Percentiles rank a stretch among this genome's conserved stretches.
phyloP scores from a whole-genome alignment of 2,329 filamentous ascomycete species.

The Fusarium dlaminii region DNA sequence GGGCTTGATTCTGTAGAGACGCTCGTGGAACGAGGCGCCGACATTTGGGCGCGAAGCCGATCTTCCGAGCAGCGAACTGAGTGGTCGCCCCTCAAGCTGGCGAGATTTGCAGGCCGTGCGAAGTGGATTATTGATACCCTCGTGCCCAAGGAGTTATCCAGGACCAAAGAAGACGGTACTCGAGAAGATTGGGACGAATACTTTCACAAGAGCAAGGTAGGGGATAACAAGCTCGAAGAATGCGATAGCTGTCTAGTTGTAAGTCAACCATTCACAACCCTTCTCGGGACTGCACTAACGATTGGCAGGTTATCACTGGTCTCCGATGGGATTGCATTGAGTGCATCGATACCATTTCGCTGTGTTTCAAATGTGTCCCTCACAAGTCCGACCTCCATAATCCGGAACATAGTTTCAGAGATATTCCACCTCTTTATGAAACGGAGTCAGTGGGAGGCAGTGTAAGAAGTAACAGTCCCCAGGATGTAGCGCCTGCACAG shows the following conservation, averaged over 20 bases:
- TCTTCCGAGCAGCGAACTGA: not conserved
- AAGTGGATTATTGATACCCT: not conserved
- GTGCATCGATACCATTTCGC: not conserved
- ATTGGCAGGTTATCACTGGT: not conserved
- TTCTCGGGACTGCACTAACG: not conserved
- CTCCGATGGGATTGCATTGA: not conserved
- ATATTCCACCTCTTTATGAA: not conserved
- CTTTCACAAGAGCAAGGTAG: not conserved
- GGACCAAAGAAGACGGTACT: not conserved
- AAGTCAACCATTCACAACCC: not conserved
- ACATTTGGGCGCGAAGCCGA: not conserved
- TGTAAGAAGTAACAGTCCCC: not conserved
- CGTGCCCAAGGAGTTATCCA: not conserved
- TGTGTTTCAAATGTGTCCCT: not conserved
- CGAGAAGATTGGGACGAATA: not conserved
- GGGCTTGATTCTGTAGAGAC: rapidly evolving
- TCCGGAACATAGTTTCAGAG: not conserved
- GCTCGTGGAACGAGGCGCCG: not conserved
- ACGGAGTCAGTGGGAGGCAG: not conserved
- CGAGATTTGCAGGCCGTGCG: not conserved
- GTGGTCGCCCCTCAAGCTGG: not conserved
- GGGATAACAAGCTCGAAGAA: not conserved
- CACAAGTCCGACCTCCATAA: not conserved
- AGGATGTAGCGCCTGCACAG: not conserved
- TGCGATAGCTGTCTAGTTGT: not conserved